Conservation (phyloP, 2,329 filamentous ascomycete genomes). For the Seiridium unicorne region DNA sequence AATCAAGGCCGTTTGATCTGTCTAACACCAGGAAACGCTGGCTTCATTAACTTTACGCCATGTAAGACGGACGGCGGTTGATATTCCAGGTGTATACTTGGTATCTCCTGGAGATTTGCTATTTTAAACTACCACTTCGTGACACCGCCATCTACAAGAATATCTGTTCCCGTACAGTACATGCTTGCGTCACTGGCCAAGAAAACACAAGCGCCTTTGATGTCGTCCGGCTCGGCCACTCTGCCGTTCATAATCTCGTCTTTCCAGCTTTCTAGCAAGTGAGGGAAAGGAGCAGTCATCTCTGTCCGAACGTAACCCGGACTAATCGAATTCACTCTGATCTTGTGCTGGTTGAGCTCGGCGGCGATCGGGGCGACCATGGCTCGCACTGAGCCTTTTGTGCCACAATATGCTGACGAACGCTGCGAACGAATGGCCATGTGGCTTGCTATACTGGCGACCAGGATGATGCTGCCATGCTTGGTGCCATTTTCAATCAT, state of each 20-base stretch:
- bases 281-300: slow-evolving; percentile 51
- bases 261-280: slow-evolving; percentile 46
- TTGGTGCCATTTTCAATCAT: slow-evolving; percentile 51
- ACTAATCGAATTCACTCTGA: slow-evolving; percentile 64
- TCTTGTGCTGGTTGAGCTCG: slow-evolving; percentile 36
- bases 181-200: slow-evolving; percentile 72
- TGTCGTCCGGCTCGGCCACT: slow-evolving; percentile 69
- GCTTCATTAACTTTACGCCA: no score
- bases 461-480: slow-evolving; percentile 50
- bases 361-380: slow-evolving; percentile 47
- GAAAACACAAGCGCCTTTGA: slow-evolving; percentile 82
- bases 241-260: slow-evolving; percentile 70
- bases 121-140: background rate
- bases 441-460: slow-evolving; percentile 51
- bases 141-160: slow-evolving; percentile 70
- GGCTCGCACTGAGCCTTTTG: slow-evolving; percentile 43
- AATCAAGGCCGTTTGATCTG: no score
- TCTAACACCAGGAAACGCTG: no score
- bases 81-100: no score
- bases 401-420: slow-evolving; percentile 45
- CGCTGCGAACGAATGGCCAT: slow-evolving; percentile 48
- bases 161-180: slow-evolving; percentile 71
- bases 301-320: slow-evolving; percentile 77
- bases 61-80: no score
- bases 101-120: background rate